Percentiles rank a stretch among this genome's conserved stretches.
Evolutionary conservation across 2,329 filamentous ascomycete species (phyloP).

Genomic region (Claviceps sp.): DNA sequence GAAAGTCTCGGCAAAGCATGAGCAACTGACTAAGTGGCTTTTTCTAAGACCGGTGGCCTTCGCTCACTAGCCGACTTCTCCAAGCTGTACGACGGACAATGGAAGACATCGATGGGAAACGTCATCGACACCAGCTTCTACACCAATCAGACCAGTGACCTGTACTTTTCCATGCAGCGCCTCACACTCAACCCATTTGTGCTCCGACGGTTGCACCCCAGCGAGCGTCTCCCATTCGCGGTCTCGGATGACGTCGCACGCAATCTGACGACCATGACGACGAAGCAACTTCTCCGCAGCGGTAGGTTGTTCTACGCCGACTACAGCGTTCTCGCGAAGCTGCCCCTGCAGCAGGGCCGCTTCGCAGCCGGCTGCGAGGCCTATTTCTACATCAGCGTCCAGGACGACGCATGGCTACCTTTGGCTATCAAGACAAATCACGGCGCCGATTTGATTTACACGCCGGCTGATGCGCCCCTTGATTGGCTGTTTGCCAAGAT

Average conservation of each 20-base stretch:
- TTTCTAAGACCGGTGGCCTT: slow-evolving; percentile 15
- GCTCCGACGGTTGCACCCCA: slow-evolving; percentile 18
- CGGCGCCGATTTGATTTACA: slow-evolving; percentile 25
- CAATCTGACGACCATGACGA: slow-evolving; percentile 18
- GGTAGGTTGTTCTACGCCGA: slow-evolving; percentile 31
- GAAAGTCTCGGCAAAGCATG: neutral
- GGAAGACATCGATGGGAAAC: slow-evolving; percentile 23
- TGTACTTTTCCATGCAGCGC: slow-evolving; percentile 34
- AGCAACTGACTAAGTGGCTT: neutral
- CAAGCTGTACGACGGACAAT: slow-evolving; percentile 28
- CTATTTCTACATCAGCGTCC: slow-evolving; percentile 31
- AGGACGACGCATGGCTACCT: slow-evolving; percentile 30
- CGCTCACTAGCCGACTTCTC: slow-evolving; percentile 23
- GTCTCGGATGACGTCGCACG: slow-evolving; percentile 17
- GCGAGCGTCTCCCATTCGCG: slow-evolving; percentile 23
- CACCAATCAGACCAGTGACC: slow-evolving; percentile 31
- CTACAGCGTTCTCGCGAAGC: slow-evolving; percentile 22
- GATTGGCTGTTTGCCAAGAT: slow-evolving; percentile 40
- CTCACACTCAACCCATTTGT: slow-evolving; percentile 28
- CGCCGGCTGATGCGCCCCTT: slow-evolving; percentile 26
- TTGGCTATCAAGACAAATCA: slow-evolving; percentile 34
- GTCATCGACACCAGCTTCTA: slow-evolving; percentile 17
- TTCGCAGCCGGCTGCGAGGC: slow-evolving; percentile 30
- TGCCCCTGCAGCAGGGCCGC: slow-evolving; percentile 12
- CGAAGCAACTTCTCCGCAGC: slow-evolving; percentile 18